Conservation (phyloP, 2,329 filamentous ascomycete species). For the Cladophialophora immunda region DNA sequence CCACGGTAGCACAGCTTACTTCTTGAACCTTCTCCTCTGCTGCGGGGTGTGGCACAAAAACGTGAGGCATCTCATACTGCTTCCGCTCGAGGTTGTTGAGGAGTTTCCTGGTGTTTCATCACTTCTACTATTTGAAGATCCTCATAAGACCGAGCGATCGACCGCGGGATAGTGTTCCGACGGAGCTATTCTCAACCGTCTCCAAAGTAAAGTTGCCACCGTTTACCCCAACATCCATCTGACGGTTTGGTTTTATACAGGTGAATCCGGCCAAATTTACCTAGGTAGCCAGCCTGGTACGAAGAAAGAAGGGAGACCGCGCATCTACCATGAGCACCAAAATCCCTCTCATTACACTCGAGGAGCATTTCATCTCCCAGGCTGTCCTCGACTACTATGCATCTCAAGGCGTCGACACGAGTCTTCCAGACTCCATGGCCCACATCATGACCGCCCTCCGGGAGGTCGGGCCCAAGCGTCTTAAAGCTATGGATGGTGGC, state of each 20-base stretch:
- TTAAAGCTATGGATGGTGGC: constrained; percentile 35
- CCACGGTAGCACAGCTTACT: constrained; percentile 11
- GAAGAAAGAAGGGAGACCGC: background rate
- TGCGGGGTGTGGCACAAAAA: constrained; percentile 11
- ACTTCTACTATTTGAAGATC: background rate
- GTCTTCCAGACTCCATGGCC: constrained; percentile 25
- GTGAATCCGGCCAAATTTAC: background rate
- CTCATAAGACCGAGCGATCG: background rate
- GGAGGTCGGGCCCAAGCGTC: constrained; percentile 32
- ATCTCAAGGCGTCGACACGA: constrained; percentile 22
- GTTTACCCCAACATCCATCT: background rate
- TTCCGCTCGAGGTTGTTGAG: background rate
- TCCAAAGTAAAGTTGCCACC: background rate
- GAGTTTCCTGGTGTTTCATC: background rate
- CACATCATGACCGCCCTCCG: constrained; percentile 33
- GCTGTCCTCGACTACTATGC: constrained; percentile 33
- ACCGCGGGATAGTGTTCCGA: constrained; percentile 2
- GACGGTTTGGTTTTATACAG: background rate
- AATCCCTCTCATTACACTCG: constrained; percentile 39
- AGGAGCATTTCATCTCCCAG: constrained; percentile 39
- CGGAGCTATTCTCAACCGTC: constrained; percentile 7
- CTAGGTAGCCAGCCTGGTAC: background rate
- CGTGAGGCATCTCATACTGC: background rate
- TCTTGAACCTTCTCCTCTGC: constrained; percentile 5
- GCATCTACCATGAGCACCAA: constrained; percentile 27